Percentiles rank a stretch among this genome's conserved stretches.
Conservation (phyloP, 2,329 filamentous ascomycete genomes). For the Calonectria pteridis region DNA sequence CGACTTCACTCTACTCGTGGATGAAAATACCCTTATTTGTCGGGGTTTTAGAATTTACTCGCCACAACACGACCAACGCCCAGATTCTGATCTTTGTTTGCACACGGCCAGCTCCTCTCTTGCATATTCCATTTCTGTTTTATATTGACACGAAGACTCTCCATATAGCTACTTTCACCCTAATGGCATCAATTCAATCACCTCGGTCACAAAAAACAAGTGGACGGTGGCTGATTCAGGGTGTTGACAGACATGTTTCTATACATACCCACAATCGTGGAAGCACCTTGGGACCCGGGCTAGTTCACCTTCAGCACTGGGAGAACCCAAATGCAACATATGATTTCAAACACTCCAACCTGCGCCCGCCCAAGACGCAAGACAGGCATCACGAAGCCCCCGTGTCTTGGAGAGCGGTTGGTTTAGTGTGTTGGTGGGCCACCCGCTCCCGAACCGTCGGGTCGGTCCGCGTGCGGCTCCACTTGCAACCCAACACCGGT, state of each 20-base stretch:
- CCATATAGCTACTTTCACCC: neutral
- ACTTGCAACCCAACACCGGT: conserved; percentile 2
- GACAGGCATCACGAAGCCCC: neutral
- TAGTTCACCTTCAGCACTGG: neutral
- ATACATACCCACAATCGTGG: neutral
- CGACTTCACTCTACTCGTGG: too few relatives aligned
- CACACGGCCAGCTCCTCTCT: neutral
- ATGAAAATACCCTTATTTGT: too few relatives aligned
- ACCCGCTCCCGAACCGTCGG: conserved; percentile 8
- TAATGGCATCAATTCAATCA: neutral
- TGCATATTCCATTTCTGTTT: neutral
- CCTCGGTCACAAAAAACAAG: neutral
- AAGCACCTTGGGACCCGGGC: too few relatives aligned
- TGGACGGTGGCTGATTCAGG: neutral
- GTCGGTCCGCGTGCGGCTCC: conserved; percentile 6
- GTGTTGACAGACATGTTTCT: neutral
- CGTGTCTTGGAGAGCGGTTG: neutral
- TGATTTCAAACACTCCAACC: neutral
- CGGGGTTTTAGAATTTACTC: neutral
- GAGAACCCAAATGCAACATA: neutral
- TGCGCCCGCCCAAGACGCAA: neutral
- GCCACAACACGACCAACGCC: neutral
- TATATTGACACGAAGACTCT: neutral
- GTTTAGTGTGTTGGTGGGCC: conserved; percentile 9
- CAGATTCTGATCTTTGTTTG: neutral